Evolutionary conservation across 2,329 filamentous ascomycete genomes (phyloP), one percentile per base, ranked within the genome.

Genomic region (Setomelanomma holmii): DNA sequence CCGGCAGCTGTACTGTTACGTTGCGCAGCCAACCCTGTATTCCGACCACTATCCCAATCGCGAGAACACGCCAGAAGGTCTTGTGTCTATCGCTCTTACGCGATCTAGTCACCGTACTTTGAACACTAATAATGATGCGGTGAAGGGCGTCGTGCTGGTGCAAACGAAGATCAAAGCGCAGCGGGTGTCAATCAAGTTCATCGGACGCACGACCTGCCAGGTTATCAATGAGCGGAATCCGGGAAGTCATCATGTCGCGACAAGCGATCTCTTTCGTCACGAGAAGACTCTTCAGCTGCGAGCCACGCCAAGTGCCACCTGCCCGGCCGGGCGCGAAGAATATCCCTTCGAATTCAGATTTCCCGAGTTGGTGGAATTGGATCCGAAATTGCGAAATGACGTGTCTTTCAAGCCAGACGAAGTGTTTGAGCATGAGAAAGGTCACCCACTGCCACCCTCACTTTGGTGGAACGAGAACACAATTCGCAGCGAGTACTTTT

Each of bases 341-440:
- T 63, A 61, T 43, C 57, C 59, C 5, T 67, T 67, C 24, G 57
- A 63, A 23, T 66, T 66, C 40, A 46, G 61, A n/a, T 67, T 67
- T 5, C 64, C 62, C 12, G 55, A 60, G 22, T 38, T 19, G 3
- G 58, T 64, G 2, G 50, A 59, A 40, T 39, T 55, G n/a, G 47
- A 52, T 16, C 41, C 60, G 10, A 44, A 19, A 17, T 17, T 49
- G 6, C 53, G 58, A 17, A 58, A 58, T 16, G 36, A 50, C 35
- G 52, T 40, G 17, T 40, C 39, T 3, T 61, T 53, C 42, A 44
- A 47, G 6, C 5, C 39, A 33, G 53, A 59, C 20, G 7, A 35
- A 8, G 5, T 38, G 1, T 67, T 64, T 16, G 64, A 64, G 22
- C 19, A 50, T 10, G 44, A 55, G 2, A 45, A 44, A 0, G 59